Base-by-base conservation (phyloP, 2,329 filamentous ascomycete species). In the Aureobasidium sp. region DNA sequence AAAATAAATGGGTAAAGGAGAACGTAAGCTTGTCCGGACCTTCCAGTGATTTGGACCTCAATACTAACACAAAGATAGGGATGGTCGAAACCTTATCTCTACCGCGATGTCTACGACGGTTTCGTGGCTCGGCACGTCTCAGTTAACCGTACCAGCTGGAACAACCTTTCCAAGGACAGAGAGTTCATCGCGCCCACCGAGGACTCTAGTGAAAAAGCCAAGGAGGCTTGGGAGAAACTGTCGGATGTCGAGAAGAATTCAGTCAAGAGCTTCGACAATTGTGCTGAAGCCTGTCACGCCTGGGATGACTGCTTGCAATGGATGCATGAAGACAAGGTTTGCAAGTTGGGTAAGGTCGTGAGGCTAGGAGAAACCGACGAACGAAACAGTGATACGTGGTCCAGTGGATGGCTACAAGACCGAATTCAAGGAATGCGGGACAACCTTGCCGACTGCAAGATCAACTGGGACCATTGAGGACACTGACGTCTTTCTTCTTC, bases 281-380 rank as follows among this genome's bases (percentile, higher is more conserved):
- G 70, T 54, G 69, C 67, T n/a, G 64, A 62, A 35, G 70, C 69
- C 4, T 72, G 70, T 53, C 59, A 64, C 27, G 57, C 60, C 10
- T 62, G 65, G n/a, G 59, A 63, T 1, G 60, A 67, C 8, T 73
- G 71, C 42, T 61, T 71, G n/a, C 70, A 72, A 62, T 73, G 69
- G 69, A 71, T 70, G 70, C 70, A 64, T 46, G 63, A 64, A 51
- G 66, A 69, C 4, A 40, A 69, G 4, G 62, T 69, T 23, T 73
- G 71, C 61, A 65, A 70, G 47, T 49, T 73, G 57, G 70, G 69
- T 8, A 61, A 66, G 31, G 67, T 69, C 10, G 63, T 72, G 2
- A 62, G 69, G 2, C 67, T 72, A 23, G 71, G 71, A n/a, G 65
- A 65, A 31, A 67, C 64, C 25, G 70, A 73, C 55, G 69, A 70